Evolutionary conservation across 148 eudicot species (phyloP).

Genomic region (Hydrangea macrophylla): DNA sequence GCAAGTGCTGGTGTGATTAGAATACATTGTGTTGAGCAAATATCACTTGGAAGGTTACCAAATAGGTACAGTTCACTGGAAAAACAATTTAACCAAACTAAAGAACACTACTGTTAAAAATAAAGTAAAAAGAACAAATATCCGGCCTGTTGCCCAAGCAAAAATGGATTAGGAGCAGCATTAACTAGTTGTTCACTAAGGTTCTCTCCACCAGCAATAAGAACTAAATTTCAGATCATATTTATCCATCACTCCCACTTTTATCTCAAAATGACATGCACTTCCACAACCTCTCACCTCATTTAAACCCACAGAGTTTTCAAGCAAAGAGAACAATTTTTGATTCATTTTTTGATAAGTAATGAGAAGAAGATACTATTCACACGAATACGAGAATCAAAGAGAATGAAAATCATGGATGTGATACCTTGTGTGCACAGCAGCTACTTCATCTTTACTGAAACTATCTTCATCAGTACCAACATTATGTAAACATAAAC

Average conservation of each 20-base stretch:
- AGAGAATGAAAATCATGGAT: background rate
- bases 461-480: conserved; percentile 68
- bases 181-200: background rate
- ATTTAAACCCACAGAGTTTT: conserved; percentile 6
- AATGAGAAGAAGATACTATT: too few relatives aligned
- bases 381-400: background rate
- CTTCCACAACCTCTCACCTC: background rate
- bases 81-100: background rate
- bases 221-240: background rate
- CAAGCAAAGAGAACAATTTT: conserved; percentile 3
- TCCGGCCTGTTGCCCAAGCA: background rate
- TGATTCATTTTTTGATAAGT: too few relatives aligned
- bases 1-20: background rate
- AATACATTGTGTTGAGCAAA: background rate
- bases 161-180: background rate
- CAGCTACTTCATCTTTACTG: conserved; percentile 64
- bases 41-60: background rate
- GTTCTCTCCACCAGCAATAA: background rate
- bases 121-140: too few relatives aligned
- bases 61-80: background rate
- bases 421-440: conserved; percentile 52
- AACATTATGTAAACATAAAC: conserved; percentile 49
- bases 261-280: background rate
- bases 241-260: background rate
- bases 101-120: too few relatives aligned